Conservation (phyloP, 768 basidiomycete species). For the Exidia glandulosa region DNA sequence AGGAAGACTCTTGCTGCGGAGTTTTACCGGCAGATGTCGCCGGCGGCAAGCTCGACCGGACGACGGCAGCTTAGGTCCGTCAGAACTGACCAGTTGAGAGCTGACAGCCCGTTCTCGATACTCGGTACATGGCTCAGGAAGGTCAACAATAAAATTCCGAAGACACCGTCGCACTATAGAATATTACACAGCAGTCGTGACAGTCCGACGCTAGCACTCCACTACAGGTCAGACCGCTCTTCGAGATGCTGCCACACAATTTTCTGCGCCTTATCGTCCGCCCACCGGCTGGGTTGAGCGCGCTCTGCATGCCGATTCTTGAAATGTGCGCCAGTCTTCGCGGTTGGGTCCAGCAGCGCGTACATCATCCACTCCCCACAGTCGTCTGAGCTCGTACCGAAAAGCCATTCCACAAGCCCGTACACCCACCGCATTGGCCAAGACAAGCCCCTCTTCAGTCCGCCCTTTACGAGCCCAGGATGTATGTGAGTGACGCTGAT, state of each 20-base stretch:
- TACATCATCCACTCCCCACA: constrained; percentile 16
- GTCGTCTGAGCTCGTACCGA: constrained; percentile 6
- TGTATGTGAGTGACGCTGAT: constrained; percentile 1
- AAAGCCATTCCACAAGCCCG: not conserved
- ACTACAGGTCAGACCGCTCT: too few relatives aligned
- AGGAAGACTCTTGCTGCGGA: too few relatives aligned
- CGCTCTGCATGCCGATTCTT: not conserved
- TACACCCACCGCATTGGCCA: not conserved
- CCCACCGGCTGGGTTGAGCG: not conserved
- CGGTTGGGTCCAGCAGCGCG: constrained; percentile 6
- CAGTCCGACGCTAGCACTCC: too few relatives aligned
- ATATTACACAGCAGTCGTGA: too few relatives aligned
- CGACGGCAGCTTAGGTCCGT: too few relatives aligned
- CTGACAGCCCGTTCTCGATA: too few relatives aligned
- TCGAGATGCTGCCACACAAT: not conserved
- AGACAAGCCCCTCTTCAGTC: not conserved
- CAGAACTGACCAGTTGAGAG: too few relatives aligned
- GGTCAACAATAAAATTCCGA: too few relatives aligned
- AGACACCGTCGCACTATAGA: too few relatives aligned
- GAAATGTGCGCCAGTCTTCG: not conserved
- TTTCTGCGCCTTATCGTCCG: not conserved
- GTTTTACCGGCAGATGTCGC: too few relatives aligned
- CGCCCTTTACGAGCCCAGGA: not conserved
- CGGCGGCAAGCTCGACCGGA: too few relatives aligned
- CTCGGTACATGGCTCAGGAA: too few relatives aligned